These are phyloP conservation scores for Fusarium sp. DNA, from an alignment of 2,329 filamentous ascomycete species.

Conservation along the genomic window DNA sequence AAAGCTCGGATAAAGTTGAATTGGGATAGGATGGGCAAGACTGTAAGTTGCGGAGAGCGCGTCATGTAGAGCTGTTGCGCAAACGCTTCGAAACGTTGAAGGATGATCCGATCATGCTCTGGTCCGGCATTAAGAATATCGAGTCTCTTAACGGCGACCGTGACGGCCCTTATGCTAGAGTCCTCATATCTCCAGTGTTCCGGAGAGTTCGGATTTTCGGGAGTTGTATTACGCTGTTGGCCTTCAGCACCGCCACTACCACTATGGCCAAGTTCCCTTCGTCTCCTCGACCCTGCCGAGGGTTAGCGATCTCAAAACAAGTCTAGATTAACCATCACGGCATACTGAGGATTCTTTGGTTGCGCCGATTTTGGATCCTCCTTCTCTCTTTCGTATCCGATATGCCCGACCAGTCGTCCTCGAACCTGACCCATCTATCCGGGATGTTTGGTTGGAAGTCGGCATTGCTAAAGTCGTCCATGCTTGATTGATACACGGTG, in stretches of 20 bases:
- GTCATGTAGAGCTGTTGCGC: not conserved
- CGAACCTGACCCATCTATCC: not conserved
- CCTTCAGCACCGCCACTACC: not conserved
- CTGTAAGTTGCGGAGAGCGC: not conserved
- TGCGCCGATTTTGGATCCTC: not conserved
- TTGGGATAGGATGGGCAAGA: not conserved
- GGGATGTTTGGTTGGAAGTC: not conserved
- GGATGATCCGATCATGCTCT: not conserved
- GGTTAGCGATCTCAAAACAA: not conserved
- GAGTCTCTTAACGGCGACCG: not conserved
- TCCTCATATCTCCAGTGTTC: not conserved
- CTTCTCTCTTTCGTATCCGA: not conserved
- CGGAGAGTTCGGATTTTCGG: not conserved
- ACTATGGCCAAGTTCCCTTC: not conserved
- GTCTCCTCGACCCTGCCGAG: not conserved
- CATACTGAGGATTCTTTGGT: not conserved
- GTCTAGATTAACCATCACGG: not conserved
- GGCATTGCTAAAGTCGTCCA: not conserved
- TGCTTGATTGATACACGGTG: not conserved
- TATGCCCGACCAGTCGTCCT: not conserved
- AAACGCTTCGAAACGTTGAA: not conserved
- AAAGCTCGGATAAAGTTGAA: not conserved
- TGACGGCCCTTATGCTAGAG: not conserved
- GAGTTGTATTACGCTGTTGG: not conserved
- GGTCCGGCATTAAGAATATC: not conserved